phyloP scores from a whole-genome alignment of 306 rosid genomes.

The Notholithocarpus densiflorus region DNA sequence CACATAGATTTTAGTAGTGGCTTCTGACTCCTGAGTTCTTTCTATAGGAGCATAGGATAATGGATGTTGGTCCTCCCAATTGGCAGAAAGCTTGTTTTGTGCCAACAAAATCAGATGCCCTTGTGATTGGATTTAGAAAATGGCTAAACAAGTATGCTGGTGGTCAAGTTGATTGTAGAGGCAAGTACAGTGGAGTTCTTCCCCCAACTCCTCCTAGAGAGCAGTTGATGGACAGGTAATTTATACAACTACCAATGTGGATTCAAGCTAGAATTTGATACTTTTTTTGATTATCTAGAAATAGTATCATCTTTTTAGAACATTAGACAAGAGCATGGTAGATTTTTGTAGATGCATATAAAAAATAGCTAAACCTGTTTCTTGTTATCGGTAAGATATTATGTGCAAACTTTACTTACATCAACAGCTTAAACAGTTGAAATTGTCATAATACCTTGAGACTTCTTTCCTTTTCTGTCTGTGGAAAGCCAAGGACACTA shows the following conservation, averaged over 20 bases:
- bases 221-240: slow-evolving; percentile 81
- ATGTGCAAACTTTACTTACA: too few species aligned
- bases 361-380: neutral
- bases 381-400: too few species aligned
- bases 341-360: neutral
- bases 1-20: neutral
- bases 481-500: neutral
- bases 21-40: slow-evolving; percentile 14
- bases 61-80: slow-evolving; percentile 49
- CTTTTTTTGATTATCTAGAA: neutral
- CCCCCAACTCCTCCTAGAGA: slow-evolving; percentile 83
- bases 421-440: neutral
- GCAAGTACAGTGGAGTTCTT: slow-evolving; percentile 35
- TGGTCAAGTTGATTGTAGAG: slow-evolving; percentile 55
- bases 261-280: neutral
- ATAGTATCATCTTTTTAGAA: neutral
- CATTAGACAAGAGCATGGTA: neutral
- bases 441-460: neutral
- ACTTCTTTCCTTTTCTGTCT: neutral
- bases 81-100: slow-evolving; percentile 87
- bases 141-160: slow-evolving; percentile 83
- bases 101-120: slow-evolving; percentile 83
- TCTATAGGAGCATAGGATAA: slow-evolving; percentile 61
- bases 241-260: neutral
- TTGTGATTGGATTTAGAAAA: slow-evolving; percentile 74